Conservation (phyloP, 169 alveolate genomes). For the Babesia sp. region DNA sequence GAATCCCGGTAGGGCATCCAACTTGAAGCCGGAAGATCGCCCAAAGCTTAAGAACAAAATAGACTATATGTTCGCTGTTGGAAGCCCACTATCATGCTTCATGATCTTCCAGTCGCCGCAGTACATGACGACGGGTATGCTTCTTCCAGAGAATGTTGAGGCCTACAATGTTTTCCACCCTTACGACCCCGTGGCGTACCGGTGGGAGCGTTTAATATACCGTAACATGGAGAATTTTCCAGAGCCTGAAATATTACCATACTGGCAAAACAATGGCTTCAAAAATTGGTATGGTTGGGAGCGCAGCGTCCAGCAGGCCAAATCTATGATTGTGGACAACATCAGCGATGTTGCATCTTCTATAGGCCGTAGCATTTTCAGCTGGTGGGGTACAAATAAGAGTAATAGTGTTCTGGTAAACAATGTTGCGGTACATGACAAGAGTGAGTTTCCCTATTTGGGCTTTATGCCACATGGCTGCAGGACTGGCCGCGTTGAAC, state of each 20-base stretch:
- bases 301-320: constrained; percentile 62
- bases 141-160: constrained; percentile 69
- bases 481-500: constrained; percentile 21
- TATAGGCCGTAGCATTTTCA: constrained; percentile 48
- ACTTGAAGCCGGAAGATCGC: constrained; percentile 27
- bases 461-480: neutral
- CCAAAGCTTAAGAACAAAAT: constrained; percentile 76
- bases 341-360: constrained; percentile 60
- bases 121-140: constrained; percentile 71
- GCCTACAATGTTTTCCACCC: constrained; percentile 83
- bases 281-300: constrained; percentile 86
- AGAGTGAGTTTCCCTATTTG: constrained; percentile 17
- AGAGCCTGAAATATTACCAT: constrained; percentile 81
- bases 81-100: constrained; percentile 82
- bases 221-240: constrained; percentile 71
- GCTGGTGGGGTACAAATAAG: constrained; percentile 60
- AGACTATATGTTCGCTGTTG: constrained; percentile 80
- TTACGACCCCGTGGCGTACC: constrained; percentile 82
- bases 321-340: constrained; percentile 65
- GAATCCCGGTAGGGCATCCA: constrained; percentile 60
- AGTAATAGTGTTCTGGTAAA: constrained; percentile 59
- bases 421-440: constrained; percentile 39
- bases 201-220: constrained; percentile 81
- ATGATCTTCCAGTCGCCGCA: constrained; percentile 75
- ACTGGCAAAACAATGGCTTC: constrained; percentile 83